Conservation (phyloP, 2,329 filamentous ascomycete species). For the Aspergillus neoniger region DNA sequence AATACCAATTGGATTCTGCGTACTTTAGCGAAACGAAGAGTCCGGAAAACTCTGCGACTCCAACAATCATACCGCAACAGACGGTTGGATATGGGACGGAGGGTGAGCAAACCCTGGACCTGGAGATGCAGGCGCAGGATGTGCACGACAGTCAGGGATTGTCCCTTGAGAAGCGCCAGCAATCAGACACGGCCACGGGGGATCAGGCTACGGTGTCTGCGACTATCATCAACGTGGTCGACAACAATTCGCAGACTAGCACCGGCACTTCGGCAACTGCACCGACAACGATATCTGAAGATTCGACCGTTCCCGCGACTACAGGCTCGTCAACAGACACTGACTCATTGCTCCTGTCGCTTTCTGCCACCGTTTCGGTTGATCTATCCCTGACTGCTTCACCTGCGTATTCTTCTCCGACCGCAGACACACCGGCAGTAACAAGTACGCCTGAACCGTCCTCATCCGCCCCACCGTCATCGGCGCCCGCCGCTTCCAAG, state of each 20-base stretch:
- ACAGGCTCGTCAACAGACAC: slow-evolving; percentile 1
- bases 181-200: not conserved
- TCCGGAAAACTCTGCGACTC: not conserved
- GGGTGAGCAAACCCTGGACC: not conserved
- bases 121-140: not conserved
- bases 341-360: slow-evolving; percentile 1
- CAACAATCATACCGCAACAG: not conserved
- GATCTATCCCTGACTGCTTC: slow-evolving; percentile 6
- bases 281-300: slow-evolving; percentile 3
- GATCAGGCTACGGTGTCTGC: slow-evolving; percentile 5
- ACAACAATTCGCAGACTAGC: not conserved
- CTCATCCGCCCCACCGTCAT: not conserved
- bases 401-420: slow-evolving; percentile 13
- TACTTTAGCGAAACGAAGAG: not conserved
- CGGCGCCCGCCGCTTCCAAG: slow-evolving; percentile 1
- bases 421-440: slow-evolving; percentile 14
- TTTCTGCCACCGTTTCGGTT: slow-evolving; percentile 8
- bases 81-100: not conserved
- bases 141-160: not conserved
- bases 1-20: slow-evolving; percentile 6
- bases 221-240: slow-evolving; percentile 4
- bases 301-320: slow-evolving; percentile 3
- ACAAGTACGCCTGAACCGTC: slow-evolving; percentile 8
- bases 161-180: not conserved
- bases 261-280: slow-evolving; percentile 5